phyloP scores from a whole-genome alignment of 495 filamentous ascomycete genomes.

The Daldinia caldariorum region DNA sequence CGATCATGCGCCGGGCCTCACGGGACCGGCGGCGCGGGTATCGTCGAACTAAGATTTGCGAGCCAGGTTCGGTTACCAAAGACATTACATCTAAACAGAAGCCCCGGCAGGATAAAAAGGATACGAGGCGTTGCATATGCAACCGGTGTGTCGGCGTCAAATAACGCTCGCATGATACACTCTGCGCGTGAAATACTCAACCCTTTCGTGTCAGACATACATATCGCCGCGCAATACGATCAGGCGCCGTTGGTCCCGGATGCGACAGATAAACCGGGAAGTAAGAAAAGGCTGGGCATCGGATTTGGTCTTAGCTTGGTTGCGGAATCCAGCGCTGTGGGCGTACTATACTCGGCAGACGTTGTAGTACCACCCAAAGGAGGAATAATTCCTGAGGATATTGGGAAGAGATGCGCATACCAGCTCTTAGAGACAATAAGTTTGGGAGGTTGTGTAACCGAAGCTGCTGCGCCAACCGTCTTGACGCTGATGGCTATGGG shows the following conservation, averaged over 20 bases:
- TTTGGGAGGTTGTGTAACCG: conserved; percentile 82
- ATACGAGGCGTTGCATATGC: conserved; percentile 94
- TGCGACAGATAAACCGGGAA: conserved; percentile 64
- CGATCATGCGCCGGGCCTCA: conserved; percentile 77
- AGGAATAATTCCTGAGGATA: conserved; percentile 85
- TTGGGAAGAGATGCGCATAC: conserved; percentile 86
- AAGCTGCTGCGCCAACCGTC: conserved; percentile 72
- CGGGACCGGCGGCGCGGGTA: conserved; percentile 83
- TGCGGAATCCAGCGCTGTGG: conserved; percentile 84
- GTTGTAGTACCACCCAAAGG: conserved; percentile 81
- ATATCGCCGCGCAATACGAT: conserved; percentile 72
- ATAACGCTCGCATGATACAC: conserved; percentile 96
- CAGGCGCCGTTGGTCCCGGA: conserved; percentile 74
- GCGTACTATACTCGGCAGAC: conserved; percentile 87
- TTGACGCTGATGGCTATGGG: conserved; percentile 97
- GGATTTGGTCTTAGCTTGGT: conserved; percentile 92
- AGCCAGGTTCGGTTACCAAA: conserved; percentile 92
- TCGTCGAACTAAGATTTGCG: conserved; percentile 90
- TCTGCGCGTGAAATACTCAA: conserved; percentile 88
- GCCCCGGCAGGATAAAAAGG: conserved; percentile 83
- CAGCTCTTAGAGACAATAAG: conserved; percentile 86
- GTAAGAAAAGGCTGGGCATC: conserved; percentile 65
- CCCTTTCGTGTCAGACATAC: conserved; percentile 83
- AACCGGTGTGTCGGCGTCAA: conserved; percentile 86
- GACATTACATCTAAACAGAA: conserved; percentile 86